A percentile compares a stretch with the other conserved stretches of the same genome.
Evolutionary conservation across 2,329 filamentous ascomycete genomes (phyloP).

Genomic region (Pyricularia pennisetigena): DNA sequence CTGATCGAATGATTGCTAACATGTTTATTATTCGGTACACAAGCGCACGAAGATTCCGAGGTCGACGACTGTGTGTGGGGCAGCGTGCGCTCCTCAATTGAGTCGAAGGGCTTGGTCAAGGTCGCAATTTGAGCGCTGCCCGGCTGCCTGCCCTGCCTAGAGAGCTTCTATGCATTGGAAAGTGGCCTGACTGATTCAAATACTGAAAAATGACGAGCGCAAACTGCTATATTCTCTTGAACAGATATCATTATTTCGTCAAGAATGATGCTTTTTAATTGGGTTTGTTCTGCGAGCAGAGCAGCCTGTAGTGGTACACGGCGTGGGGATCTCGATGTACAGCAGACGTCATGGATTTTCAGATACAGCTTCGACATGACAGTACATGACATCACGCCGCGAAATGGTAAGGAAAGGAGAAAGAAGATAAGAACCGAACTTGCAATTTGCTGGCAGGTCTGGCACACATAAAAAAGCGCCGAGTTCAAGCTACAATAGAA

Average conservation of each 20-base stretch:
- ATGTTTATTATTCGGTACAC: no score
- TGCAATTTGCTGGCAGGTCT: neutral
- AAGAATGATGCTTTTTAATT: neutral
- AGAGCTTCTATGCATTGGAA: no score
- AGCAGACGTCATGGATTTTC: conserved; percentile 11
- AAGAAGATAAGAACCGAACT: neutral
- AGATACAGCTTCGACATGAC: neutral
- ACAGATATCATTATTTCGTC: neutral
- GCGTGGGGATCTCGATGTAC: conserved; percentile 11
- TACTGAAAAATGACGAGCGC: neutral
- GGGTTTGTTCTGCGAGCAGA: neutral
- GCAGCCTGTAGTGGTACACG: neutral
- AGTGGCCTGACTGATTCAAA: neutral
- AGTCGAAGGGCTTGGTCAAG: no score
- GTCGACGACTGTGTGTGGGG: no score
- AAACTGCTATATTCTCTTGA: neutral
- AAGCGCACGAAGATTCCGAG: no score
- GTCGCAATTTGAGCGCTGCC: no score
- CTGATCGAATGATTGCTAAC: no score
- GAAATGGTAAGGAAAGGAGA: neutral
- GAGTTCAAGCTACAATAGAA: neutral
- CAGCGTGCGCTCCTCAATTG: no score
- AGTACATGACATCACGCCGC: neutral
- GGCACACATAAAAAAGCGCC: neutral
- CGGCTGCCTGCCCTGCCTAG: no score